Evolutionary conservation across 768 basidiomycete species (phyloP).

Genomic region (Amanita thiersii): DNA sequence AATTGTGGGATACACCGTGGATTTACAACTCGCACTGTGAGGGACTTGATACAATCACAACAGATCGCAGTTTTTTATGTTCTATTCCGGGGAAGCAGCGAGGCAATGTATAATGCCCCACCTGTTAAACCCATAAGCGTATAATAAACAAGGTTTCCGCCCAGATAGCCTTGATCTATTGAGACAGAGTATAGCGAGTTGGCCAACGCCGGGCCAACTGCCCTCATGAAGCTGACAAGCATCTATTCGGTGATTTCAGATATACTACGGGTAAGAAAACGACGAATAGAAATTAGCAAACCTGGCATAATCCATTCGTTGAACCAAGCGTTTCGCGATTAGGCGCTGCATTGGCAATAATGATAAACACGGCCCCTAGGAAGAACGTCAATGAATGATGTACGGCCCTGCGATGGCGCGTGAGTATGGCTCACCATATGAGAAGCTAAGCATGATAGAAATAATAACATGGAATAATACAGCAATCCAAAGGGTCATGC

Average conservation of each 20-base stretch:
- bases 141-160: slow-evolving; percentile 51
- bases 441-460: slow-evolving; percentile 13
- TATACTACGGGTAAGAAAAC: not conserved
- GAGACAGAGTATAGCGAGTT: slow-evolving; percentile 66
- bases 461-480: slow-evolving; percentile 29
- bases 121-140: slow-evolving; percentile 19
- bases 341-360: slow-evolving; percentile 46
- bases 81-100: too few species aligned
- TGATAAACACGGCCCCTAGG: slow-evolving; percentile 51
- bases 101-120: not conserved
- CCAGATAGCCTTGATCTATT: slow-evolving; percentile 39
- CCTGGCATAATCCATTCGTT: slow-evolving; percentile 44
- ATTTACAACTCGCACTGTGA: too few species aligned
- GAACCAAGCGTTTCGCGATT: slow-evolving; percentile 47
- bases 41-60: too few species aligned
- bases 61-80: too few species aligned
- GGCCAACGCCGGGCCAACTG: slow-evolving; percentile 48
- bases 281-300: too few species aligned
- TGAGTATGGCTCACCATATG: slow-evolving; percentile 12
- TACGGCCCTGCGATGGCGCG: too few species aligned
- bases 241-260: slow-evolving; percentile 16
- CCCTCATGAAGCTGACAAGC: slow-evolving; percentile 28
- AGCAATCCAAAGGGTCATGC: slow-evolving; percentile 27
- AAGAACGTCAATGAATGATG: not conserved
- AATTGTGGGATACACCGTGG: too few species aligned